phyloP scores from a whole-genome alignment of 106 monocot genomes.

The Dioscorea alata region DNA sequence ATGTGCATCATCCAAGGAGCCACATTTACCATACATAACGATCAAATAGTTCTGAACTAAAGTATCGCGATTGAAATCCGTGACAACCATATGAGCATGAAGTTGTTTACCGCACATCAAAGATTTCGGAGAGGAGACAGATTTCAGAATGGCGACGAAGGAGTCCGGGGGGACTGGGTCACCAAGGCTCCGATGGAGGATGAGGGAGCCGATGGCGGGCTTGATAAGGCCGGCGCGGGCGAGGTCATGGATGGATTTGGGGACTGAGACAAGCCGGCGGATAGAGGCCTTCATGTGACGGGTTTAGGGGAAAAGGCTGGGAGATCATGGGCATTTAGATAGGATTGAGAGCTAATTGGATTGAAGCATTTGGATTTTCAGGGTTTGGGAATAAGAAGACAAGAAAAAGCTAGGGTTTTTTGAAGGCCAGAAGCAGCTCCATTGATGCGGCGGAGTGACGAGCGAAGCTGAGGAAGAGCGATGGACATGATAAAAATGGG shows the following conservation, averaged over 20 bases:
- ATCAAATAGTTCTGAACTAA: constrained; percentile 39
- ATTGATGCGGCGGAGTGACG: no score
- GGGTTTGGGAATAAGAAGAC: no score
- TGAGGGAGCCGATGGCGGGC: constrained; percentile 9
- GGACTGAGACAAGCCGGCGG: no score
- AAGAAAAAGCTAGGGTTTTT: no score
- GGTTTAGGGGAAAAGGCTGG: no score
- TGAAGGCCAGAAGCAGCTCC: no score
- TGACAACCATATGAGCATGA: constrained; percentile 28
- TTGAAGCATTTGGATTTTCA: no score
- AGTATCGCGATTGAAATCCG: constrained; percentile 14
- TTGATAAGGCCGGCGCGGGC: constrained; percentile 3
- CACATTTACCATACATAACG: constrained; percentile 30
- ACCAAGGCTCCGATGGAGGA: constrained; percentile 9
- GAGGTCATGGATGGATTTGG: not conserved
- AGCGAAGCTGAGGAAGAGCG: no score
- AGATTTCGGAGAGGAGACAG: not conserved
- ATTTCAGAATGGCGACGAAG: constrained; percentile 15
- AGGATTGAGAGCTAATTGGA: no score
- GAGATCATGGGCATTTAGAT: no score
- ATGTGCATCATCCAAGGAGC: constrained; percentile 22
- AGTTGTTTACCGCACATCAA: constrained; percentile 9
- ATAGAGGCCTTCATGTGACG: no score
- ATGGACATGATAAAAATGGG: no score
- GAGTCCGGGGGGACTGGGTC: not conserved